Evolutionary conservation across 805 yeast genomes (phyloP), one percentile per base, ranked within the genome.

Genomic region (Nakazawaea molendinolei): DNA sequence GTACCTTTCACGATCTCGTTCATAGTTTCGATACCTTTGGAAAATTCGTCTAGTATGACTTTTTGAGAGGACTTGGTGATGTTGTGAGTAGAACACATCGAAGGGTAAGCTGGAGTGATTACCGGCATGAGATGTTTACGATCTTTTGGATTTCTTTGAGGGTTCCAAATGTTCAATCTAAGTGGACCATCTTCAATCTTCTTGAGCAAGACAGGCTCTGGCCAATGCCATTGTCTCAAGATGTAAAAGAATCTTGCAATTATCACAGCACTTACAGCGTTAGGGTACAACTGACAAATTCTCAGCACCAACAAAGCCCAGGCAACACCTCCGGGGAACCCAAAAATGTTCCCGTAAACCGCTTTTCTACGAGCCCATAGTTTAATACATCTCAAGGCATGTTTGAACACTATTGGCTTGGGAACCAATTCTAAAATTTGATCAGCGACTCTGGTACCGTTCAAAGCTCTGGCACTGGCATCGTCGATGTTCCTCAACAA

Each of bases 221-320:
- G 98, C 98, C 98, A 92, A 49, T 76, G 78, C 98, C 98, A 92
- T 54, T 86, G 76, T 1, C 86, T 61, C 47, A 86, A 73, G 43
- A 92, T 86, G 45, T 76, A 74, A 61, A 92, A 92, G 55, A 92
- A 92, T 53, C 87, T 84, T 41, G 81, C 76, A n/a, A 92, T 79
- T 35, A 92, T 82, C 3, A 84, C 86, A 0, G 97, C 86, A 43
- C 96, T 80, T 9, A 87, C 94, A 0, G 97, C 95, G 58, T 90
- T 90, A 8, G 98, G 98, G 55, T 90, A 92, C 34, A 92, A 62
- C 56, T 92, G 98, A 58, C 98, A 92, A 20, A 92, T 86, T 49
- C 98, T 71, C 1, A 97, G 98, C n/a, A 89, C 97, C 27, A 92
- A 59, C 97, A 92, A 92, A 1, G 98, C 98, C 98, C 98, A 92